phyloP scores from a whole-genome alignment of 2,329 filamentous ascomycete species.

The Coleophoma cylindrospora region DNA sequence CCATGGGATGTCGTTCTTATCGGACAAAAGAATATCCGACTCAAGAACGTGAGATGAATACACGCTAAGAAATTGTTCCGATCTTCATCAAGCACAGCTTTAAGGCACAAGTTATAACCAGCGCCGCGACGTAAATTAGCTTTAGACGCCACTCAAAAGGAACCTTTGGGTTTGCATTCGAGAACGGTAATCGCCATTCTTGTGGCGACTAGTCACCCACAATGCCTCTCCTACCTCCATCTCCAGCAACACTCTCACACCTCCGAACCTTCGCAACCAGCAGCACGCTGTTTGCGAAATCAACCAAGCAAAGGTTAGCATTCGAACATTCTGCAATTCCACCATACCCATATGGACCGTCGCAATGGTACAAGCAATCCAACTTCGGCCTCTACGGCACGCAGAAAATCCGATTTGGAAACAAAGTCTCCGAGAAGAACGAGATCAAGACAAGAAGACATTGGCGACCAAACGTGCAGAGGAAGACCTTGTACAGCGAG shows the following conservation, averaged over 20 bases:
- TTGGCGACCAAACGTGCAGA: constrained; percentile 67
- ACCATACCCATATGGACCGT: constrained; percentile 68
- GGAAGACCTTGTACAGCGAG: constrained; percentile 62
- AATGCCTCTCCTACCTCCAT: constrained; percentile 18
- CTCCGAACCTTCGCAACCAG: constrained; percentile 27
- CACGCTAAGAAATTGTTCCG: no score
- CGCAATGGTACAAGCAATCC: constrained; percentile 72
- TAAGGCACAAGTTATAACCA: no score
- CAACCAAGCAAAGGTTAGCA: constrained; percentile 28
- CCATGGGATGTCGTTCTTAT: no score
- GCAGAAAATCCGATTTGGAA: constrained; percentile 71
- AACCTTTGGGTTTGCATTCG: no score
- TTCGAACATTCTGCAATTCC: constrained; percentile 35
- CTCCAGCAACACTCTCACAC: constrained; percentile 20
- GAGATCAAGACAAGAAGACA: constrained; percentile 65
- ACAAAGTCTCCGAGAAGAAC: constrained; percentile 65
- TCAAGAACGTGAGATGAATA: no score
- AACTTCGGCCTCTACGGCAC: constrained; percentile 70
- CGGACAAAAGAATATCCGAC: no score
- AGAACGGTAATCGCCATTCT: no score
- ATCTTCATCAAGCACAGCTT: no score
- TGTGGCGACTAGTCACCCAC: background rate
- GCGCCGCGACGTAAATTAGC: no score
- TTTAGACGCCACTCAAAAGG: no score
- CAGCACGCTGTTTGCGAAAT: constrained; percentile 22